Base-by-base conservation (phyloP, 495 filamentous ascomycete species). In the Penicillium pancosmium region DNA sequence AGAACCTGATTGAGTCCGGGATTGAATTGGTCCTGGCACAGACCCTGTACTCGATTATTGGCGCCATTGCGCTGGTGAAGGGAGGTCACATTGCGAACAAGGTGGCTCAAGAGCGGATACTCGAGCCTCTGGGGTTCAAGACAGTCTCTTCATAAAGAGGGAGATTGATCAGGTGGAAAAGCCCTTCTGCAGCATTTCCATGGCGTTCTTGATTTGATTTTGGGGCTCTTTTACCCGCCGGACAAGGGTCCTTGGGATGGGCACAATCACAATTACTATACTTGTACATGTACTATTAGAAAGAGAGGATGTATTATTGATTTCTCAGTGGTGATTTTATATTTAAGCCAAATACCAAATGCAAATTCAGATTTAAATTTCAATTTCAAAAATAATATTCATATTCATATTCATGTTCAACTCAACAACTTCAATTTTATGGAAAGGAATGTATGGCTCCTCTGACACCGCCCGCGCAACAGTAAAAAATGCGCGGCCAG, bases 381-480 rank as follows among this genome's bases (percentile, higher is more conserved):
- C 15, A 44, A 23, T 54, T 41, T 57, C 25, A 31, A 9, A 8
- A 31, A 23, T 23, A 23, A 3, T 4, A 31, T 8, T 4, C 0
- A 25, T 51, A 59, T 47, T 40, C 52, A 38, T 56, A 36, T 36
- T 27, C 16, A 44, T 55, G 49, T 56, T 55, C 18, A 52, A 52
- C 41, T 43, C 21, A 66, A 63, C 5, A 38, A 38, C 36, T 38
- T 38, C 15, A 38, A 38, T 38, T 38, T 13, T 48, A 12, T 48
- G 3, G 23, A 27, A 19, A 48, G 46, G 49, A 52, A 80, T 93
- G 89, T 93, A 60, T 74, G 89, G 83, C 84, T 78, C 88, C 88
- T 93, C 90, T 93, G 90, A 94, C 90, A 85, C 91, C 84, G 89
- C 86, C 89, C 85, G 84, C 84, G 87, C 87, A 90, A 91, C 78